These are phyloP conservation scores for Coniochaeta prunicola DNA, from an alignment of 2,329 filamentous ascomycete species.

Conservation along the genomic window DNA sequence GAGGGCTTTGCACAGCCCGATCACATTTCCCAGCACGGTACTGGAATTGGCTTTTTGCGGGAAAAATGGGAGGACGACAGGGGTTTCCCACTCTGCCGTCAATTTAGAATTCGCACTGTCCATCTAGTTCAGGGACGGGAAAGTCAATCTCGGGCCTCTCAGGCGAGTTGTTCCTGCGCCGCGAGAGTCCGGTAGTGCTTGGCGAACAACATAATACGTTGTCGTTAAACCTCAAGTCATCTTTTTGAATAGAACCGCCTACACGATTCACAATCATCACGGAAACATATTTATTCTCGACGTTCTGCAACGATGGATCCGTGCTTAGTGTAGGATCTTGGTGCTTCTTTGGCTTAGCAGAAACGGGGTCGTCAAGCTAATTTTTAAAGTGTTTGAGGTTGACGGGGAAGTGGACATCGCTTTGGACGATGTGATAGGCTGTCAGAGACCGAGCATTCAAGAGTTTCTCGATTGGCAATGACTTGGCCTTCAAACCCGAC, in stretches of 20 bases:
- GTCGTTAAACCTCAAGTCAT: not conserved
- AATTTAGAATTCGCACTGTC: not conserved
- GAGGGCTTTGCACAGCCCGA: not conserved
- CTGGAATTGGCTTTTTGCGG: not conserved
- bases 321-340: too few species aligned
- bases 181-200: too few species aligned
- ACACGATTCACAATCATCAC: too few species aligned
- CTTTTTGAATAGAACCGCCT: not conserved
- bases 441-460: not conserved
- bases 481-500: not conserved
- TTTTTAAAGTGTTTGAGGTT: not conserved
- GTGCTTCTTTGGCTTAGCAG: not conserved
- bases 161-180: too few species aligned
- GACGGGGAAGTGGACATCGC: not conserved
- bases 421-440: not conserved
- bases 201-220: not conserved
- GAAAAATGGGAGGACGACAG: not conserved
- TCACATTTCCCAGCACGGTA: not conserved
- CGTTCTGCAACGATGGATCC: too few species aligned
- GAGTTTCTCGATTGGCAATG: not conserved
- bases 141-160: constrained; percentile 1
- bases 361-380: not conserved
- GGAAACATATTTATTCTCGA: too few species aligned
- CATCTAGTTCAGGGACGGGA: not conserved
- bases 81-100: not conserved